These are phyloP conservation scores for Triticum turgidum DNA, from an alignment of 176 grass and related monocot genomes.

Conservation along the genomic window DNA sequence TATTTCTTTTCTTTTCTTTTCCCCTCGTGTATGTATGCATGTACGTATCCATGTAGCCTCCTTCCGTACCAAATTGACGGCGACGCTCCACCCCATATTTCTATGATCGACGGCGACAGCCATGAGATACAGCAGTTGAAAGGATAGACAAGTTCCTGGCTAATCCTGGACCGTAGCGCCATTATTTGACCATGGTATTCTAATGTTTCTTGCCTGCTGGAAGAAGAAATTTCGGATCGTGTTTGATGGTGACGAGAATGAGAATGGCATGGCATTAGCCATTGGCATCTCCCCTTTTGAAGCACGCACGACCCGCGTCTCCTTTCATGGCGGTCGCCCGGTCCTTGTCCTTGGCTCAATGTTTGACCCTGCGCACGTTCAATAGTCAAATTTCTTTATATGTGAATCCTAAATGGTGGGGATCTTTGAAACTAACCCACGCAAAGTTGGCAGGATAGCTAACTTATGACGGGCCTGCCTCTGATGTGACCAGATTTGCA, in stretches of 20 bases:
- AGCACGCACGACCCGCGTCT: background rate
- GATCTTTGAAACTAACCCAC: background rate
- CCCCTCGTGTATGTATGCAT: background rate
- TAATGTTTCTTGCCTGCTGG: background rate
- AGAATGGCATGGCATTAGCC: background rate
- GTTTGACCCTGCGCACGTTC: background rate
- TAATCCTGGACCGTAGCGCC: constrained; percentile 16
- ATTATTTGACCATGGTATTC: background rate
- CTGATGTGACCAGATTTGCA: too few species aligned
- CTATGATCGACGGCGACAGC: constrained; percentile 8
- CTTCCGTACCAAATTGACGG: constrained; percentile 22
- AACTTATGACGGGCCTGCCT: background rate
- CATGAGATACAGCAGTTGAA: background rate
- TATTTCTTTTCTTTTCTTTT: background rate
- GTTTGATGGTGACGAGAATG: background rate
- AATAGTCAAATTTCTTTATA: background rate
- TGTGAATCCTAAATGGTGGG: background rate
- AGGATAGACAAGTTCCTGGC: constrained; percentile 1
- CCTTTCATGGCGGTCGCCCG: background rate
- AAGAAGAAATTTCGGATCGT: background rate
- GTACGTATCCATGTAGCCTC: background rate
- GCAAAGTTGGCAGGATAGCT: background rate
- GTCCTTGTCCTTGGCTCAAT: constrained; percentile 7
- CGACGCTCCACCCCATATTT: constrained; percentile 7
- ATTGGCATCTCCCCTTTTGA: background rate